These are phyloP conservation scores for Podospora pseudocomata DNA, from an alignment of 495 filamentous ascomycete species.

Conservation along the genomic window DNA sequence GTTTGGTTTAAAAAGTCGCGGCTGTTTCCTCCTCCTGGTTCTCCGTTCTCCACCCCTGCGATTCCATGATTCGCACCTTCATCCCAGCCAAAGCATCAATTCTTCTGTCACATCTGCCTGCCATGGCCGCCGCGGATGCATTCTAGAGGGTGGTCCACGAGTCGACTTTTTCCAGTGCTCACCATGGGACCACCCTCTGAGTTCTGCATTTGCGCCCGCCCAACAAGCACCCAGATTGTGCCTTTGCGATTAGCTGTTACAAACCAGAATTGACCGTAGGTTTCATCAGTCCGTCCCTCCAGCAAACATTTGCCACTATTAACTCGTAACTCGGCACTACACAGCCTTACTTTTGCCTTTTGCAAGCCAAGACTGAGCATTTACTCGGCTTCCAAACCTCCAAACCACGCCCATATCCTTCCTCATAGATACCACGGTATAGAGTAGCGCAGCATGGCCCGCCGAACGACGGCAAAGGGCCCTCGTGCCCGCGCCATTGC, in stretches of 20 bases:
- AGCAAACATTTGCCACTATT: not conserved
- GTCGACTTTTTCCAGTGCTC: conserved; percentile 34
- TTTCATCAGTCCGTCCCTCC: not conserved
- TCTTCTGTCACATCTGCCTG: conserved; percentile 22
- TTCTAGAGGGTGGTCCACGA: conserved; percentile 51
- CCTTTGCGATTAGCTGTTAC: not conserved
- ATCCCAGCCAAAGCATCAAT: conserved; percentile 13
- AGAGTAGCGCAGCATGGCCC: conserved; percentile 30
- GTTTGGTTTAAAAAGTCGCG: not conserved
- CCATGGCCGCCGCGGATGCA: conserved; percentile 46
- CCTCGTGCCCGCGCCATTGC: conserved; percentile 28
- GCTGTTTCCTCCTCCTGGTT: not conserved
- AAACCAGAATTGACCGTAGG: conserved; percentile 5
- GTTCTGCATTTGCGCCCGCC: conserved; percentile 24
- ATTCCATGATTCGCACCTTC: conserved; percentile 23
- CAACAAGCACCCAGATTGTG: conserved; percentile 19
- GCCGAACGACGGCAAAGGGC: conserved; percentile 28
- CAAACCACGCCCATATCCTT: not conserved
- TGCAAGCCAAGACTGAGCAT: not conserved
- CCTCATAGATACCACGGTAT: not conserved
- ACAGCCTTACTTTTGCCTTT: not conserved
- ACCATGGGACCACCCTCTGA: conserved; percentile 52
- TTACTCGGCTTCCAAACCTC: not conserved
- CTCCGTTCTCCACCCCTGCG: not conserved
- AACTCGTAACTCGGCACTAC: not conserved